These are phyloP conservation scores for Eremothecium gossypii DNA, from an alignment of 1,139 yeast genomes.

Conservation along the genomic window DNA sequence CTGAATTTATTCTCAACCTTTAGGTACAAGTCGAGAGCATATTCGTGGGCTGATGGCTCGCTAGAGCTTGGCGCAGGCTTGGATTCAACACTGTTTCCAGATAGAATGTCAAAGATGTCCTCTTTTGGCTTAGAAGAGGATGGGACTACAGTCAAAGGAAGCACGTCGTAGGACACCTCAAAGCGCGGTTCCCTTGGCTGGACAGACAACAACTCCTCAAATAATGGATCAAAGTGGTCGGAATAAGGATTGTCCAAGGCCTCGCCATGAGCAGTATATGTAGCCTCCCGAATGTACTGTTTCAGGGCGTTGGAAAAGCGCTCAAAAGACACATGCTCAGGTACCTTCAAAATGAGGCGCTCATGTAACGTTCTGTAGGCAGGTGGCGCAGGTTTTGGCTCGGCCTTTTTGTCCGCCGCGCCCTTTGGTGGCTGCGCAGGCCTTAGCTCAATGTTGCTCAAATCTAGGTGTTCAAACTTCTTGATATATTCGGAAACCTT, in stretches of 20 bases:
- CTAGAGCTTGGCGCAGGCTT: not conserved
- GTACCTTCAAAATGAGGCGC: constrained; percentile 15
- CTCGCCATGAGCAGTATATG: constrained; percentile 17
- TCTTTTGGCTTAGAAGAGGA: constrained; percentile 22
- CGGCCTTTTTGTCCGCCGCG: constrained; percentile 15
- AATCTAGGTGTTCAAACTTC: constrained; percentile 58
- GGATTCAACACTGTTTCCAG: constrained; percentile 18
- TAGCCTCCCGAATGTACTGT: constrained; percentile 19
- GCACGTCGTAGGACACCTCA: constrained; percentile 31
- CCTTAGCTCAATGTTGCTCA: constrained; percentile 55
- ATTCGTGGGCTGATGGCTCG: constrained; percentile 9
- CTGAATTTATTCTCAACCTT: constrained; percentile 30
- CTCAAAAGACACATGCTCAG: constrained; percentile 11
- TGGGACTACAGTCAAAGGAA: constrained; percentile 16
- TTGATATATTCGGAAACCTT: constrained; percentile 49
- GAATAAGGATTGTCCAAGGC: constrained; percentile 28
- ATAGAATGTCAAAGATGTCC: constrained; percentile 41
- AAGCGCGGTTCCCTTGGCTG: constrained; percentile 52
- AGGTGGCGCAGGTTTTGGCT: constrained; percentile 15
- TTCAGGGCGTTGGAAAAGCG: constrained; percentile 14
- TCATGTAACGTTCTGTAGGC: constrained; percentile 24
- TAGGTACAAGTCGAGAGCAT: constrained; percentile 27
- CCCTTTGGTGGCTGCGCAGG: constrained; percentile 33
- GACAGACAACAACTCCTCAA: constrained; percentile 56
- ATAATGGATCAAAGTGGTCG: constrained; percentile 48